Conservation (phyloP, 176 grass and related monocot species). For the Tillandsia leiboldiana region DNA sequence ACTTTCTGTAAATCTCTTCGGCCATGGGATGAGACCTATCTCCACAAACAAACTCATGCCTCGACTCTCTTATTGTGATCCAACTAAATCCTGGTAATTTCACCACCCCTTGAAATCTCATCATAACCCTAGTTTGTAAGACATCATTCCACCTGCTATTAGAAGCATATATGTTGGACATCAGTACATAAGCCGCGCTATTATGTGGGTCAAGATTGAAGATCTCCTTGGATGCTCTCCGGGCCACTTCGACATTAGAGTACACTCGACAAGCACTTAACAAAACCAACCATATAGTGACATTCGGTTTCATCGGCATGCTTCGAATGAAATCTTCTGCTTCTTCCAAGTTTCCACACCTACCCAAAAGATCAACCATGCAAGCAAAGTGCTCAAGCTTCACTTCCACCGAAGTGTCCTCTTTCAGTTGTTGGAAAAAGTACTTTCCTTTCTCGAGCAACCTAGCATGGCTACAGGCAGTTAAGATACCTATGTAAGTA, state of each 20-base stretch:
- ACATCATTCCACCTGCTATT: constrained; percentile 41
- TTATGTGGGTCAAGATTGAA: constrained; percentile 28
- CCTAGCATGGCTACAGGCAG: constrained; percentile 56
- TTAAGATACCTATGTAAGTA: constrained; percentile 42
- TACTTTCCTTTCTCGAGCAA: constrained; percentile 37
- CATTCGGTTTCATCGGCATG: constrained; percentile 44
- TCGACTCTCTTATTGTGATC: constrained; percentile 34
- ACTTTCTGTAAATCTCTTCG: constrained; percentile 35
- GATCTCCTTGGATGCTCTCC: constrained; percentile 31
- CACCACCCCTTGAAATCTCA: constrained; percentile 27
- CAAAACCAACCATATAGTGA: constrained; percentile 39
- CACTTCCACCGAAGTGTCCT: constrained; percentile 27
- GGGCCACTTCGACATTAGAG: constrained; percentile 40
- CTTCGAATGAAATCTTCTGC: constrained; percentile 39
- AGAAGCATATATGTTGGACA: constrained; percentile 46
- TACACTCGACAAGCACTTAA: constrained; percentile 58
- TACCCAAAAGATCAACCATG: constrained; percentile 57
- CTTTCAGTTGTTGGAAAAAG: constrained; percentile 30
- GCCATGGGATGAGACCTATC: constrained; percentile 37
- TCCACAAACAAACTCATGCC: constrained; percentile 45
- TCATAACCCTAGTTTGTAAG: constrained; percentile 30
- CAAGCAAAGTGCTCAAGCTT: constrained; percentile 61
- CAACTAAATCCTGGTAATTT: constrained; percentile 43
- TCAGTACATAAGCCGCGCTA: constrained; percentile 37
- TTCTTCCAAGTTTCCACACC: constrained; percentile 41